These are phyloP conservation scores for Pilaira anomala DNA, from an alignment of 192 early-diverging fungal genomes.

Conservation along the genomic window DNA sequence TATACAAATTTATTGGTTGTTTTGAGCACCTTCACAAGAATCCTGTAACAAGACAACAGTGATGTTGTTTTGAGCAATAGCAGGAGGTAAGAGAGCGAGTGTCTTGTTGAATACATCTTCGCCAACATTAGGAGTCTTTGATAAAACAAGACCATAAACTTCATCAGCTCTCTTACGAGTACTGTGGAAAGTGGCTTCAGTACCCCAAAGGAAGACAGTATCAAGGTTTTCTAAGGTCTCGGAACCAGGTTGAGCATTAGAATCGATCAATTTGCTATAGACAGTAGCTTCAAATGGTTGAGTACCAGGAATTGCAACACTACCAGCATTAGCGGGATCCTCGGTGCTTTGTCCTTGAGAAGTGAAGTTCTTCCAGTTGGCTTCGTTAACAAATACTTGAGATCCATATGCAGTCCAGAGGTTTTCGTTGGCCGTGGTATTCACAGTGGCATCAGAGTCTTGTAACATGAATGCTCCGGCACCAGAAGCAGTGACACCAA, in stretches of 20 bases:
- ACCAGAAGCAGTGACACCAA: background rate
- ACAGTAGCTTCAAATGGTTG: background rate
- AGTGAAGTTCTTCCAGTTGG: constrained; percentile 4
- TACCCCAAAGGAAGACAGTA: constrained; percentile 7
- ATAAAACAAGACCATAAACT: constrained; percentile 1
- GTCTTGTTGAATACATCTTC: constrained; percentile 13
- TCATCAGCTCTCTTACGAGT: background rate
- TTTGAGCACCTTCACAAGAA: background rate
- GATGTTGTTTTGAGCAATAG: background rate
- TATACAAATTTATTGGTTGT: no score
- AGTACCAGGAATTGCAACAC: background rate
- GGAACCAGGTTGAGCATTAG: background rate
- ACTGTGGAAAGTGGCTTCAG: background rate
- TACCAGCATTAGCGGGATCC: background rate
- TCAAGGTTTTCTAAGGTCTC: background rate
- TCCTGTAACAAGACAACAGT: background rate
- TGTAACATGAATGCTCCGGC: background rate
- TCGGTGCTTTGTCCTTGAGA: background rate
- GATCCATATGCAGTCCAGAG: constrained; percentile 2
- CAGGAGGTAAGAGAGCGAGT: background rate
- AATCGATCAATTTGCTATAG: constrained; percentile 7
- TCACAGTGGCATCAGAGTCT: background rate
- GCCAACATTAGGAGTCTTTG: background rate
- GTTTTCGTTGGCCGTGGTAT: background rate
- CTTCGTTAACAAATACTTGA: constrained; percentile 4